These are phyloP conservation scores for Ceratocystis colombiana DNA, from an alignment of 2,329 filamentous ascomycete genomes.

Conservation along the genomic window DNA sequence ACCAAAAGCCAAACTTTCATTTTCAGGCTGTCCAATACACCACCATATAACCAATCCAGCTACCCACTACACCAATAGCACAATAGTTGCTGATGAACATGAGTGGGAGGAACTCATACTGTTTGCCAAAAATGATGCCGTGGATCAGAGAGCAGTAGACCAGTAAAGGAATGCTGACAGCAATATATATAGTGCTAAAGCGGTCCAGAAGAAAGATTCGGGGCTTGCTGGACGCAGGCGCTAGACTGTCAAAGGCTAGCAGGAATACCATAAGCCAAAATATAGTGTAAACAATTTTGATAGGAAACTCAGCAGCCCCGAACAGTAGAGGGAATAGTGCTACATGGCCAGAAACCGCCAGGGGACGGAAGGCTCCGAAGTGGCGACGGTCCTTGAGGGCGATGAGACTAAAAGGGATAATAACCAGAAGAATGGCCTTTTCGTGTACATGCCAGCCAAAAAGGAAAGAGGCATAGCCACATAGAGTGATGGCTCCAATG, in stretches of 20 bases:
- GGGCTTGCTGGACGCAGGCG: slow-evolving; percentile 68
- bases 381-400: slow-evolving; percentile 83
- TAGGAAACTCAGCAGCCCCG: slow-evolving; percentile 80
- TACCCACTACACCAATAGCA: slow-evolving; percentile 86
- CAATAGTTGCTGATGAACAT: slow-evolving; percentile 97
- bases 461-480: slow-evolving; percentile 90
- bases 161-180: slow-evolving; percentile 78
- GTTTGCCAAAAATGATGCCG: slow-evolving; percentile 68
- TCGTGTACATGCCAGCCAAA: slow-evolving; percentile 99
- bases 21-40: slow-evolving; percentile 63
- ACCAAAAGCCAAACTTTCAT: background rate
- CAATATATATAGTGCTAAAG: slow-evolving; percentile 81
- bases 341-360: slow-evolving; percentile 88
- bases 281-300: slow-evolving; percentile 88
- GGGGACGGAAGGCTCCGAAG: slow-evolving; percentile 78
- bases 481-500: slow-evolving; percentile 78
- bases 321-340: slow-evolving; percentile 91
- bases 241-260: slow-evolving; percentile 74
- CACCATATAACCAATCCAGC: slow-evolving; percentile 88
- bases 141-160: slow-evolving; percentile 81
- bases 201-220: slow-evolving; percentile 84
- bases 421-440: slow-evolving; percentile 87
- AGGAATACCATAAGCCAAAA: slow-evolving; percentile 85
- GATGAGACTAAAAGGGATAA: slow-evolving; percentile 89
- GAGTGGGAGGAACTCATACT: slow-evolving; percentile 80